Evolutionary conservation across 495 filamentous ascomycete species (phyloP).

Genomic region (Penicillium steckii): DNA sequence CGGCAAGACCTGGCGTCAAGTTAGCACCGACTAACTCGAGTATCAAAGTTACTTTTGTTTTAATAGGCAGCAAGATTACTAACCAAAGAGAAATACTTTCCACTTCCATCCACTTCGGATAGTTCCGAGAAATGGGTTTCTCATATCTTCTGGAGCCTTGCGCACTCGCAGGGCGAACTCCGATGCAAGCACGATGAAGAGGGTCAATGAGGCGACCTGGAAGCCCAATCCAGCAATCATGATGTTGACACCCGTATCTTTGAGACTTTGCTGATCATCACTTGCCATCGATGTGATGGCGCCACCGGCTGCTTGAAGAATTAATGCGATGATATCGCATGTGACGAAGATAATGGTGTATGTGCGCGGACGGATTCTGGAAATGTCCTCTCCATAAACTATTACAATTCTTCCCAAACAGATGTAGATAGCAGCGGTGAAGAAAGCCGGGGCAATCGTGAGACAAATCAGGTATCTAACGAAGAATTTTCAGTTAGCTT

Average conservation of each 20-base stretch:
- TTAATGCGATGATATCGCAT: constrained; percentile 51
- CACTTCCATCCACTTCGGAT: constrained; percentile 8
- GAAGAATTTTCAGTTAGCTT: constrained; percentile 2
- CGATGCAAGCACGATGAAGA: constrained; percentile 50
- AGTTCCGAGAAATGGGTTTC: constrained; percentile 7
- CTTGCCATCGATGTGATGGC: constrained; percentile 48
- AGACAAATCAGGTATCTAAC: constrained; percentile 48
- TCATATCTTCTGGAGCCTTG: constrained; percentile 1
- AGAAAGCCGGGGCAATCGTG: constrained; percentile 56
- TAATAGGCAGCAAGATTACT: neutral
- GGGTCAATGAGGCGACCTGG: constrained; percentile 51
- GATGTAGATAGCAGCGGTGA: constrained; percentile 56
- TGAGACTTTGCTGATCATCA: constrained; percentile 13
- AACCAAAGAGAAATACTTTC: constrained; percentile 16
- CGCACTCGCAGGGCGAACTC: constrained; percentile 51
- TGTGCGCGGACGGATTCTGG: constrained; percentile 46
- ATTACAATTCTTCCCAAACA: constrained; percentile 53
- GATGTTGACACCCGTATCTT: constrained; percentile 44
- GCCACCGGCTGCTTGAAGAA: constrained; percentile 56
- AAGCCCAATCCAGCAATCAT: constrained; percentile 56
- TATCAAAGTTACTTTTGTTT: neutral
- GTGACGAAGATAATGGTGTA: constrained; percentile 54
- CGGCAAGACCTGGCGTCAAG: constrained; percentile 31
- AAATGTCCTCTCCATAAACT: constrained; percentile 45
- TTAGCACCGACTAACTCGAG: constrained; percentile 1